Percentiles rank a stretch among this genome's conserved stretches.
Evolutionary conservation across 73 alveolate species (phyloP).

Genomic region (Paramecium primaurelia): DNA sequence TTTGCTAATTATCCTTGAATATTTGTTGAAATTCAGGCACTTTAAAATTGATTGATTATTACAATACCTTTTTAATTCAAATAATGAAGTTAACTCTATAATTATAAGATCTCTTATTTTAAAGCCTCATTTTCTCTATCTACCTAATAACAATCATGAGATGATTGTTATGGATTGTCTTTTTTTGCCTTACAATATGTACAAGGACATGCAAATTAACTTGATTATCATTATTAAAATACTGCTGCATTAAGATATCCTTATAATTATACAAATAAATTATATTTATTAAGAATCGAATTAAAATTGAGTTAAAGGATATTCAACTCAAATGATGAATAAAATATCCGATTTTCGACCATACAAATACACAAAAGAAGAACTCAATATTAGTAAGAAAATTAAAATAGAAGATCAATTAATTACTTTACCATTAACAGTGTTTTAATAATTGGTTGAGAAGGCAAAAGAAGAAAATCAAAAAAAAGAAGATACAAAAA

Average conservation of each 20-base stretch:
- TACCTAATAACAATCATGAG: background rate
- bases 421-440: background rate
- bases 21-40: background rate
- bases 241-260: background rate
- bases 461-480: slow-evolving; percentile 13
- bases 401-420: background rate
- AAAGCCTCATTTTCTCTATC: background rate
- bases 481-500: slow-evolving; percentile 39
- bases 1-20: slow-evolving; percentile 2
- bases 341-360: slow-evolving; percentile 6
- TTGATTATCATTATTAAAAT: background rate
- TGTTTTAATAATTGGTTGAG: background rate
- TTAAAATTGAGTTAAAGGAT: background rate
- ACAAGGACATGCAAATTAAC: background rate
- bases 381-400: background rate
- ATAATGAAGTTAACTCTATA: background rate
- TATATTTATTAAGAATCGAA: slow-evolving; percentile 37
- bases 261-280: background rate
- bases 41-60: background rate
- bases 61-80: background rate
- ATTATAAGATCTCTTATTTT: background rate
- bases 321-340: background rate
- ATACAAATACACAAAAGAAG: background rate
- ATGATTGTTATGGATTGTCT: background rate
- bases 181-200: background rate